Evolutionary conservation across 176 grass and related monocot genomes (phyloP).

Genomic region (Pontederia paniculata): DNA sequence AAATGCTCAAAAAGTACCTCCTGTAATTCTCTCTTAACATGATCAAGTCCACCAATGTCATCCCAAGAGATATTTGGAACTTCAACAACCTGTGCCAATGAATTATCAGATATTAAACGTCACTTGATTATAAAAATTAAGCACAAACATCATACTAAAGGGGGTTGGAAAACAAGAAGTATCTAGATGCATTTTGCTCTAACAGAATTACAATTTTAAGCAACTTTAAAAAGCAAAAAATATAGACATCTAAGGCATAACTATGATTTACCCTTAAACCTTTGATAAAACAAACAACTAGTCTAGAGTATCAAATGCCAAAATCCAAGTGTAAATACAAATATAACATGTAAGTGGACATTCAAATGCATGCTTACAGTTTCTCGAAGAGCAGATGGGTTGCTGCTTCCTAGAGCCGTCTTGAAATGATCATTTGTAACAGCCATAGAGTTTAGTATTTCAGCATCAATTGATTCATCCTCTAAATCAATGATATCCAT

Average conservation of each 20-base stretch:
- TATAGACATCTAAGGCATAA: not conserved
- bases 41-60: slow-evolving; percentile 14
- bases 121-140: no score
- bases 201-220: not conserved
- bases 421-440: slow-evolving; percentile 21
- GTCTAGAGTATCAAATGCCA: no score
- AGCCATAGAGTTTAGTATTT: slow-evolving; percentile 16
- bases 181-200: not conserved
- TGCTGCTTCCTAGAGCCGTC: slow-evolving; percentile 20
- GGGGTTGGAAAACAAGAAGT: not conserved
- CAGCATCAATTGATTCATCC: slow-evolving; percentile 21
- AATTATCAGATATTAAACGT: no score
- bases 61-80: slow-evolving; percentile 17
- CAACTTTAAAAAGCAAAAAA: not conserved
- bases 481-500: slow-evolving; percentile 20
- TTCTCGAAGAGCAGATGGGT: slow-evolving; percentile 16
- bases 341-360: no score
- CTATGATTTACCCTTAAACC: no score
- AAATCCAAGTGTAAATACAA: no score
- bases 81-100: slow-evolving; percentile 6
- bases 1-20: not conserved
- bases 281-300: no score
- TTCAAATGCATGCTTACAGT: not conserved
- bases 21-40: slow-evolving; percentile 19
- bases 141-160: not conserved